Conservation (phyloP, 2,329 filamentous ascomycete genomes). For the Penicillium sp. region DNA sequence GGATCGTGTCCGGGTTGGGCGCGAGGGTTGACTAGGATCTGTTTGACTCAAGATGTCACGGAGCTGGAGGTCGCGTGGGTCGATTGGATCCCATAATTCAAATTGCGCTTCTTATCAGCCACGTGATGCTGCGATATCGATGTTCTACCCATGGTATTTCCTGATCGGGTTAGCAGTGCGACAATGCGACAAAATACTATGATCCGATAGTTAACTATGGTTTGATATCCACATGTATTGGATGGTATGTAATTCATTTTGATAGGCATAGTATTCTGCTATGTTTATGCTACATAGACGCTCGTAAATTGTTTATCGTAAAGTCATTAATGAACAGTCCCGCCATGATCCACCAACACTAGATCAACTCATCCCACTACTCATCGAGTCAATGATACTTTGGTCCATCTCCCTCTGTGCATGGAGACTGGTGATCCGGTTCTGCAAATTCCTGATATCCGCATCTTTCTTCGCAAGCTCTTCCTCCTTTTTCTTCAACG, state of each 20-base stretch:
- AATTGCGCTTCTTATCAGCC: slow-evolving; percentile 28
- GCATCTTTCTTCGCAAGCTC: slow-evolving; percentile 62
- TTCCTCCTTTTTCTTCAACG: slow-evolving; percentile 67
- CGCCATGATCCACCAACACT: not conserved
- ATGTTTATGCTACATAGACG: not conserved
- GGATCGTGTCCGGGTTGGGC: not conserved
- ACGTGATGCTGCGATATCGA: slow-evolving; percentile 21
- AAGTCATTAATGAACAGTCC: not conserved
- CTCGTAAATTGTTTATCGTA: not conserved
- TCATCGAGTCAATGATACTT: slow-evolving; percentile 47
- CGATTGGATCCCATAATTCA: slow-evolving; percentile 1
- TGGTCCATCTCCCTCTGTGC: slow-evolving; percentile 60
- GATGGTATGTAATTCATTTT: not conserved
- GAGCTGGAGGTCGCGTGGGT: slow-evolving; percentile 7
- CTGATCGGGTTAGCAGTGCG: not conserved
- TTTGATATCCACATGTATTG: not conserved
- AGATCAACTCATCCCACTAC: slow-evolving; percentile 12
- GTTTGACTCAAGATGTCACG: slow-evolving; percentile 1
- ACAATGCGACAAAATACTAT: not conserved
- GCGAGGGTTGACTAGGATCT: slow-evolving; percentile 4
- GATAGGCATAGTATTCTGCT: no score
- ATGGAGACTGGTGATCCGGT: slow-evolving; percentile 64
- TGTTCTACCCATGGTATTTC: not conserved
- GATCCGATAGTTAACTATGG: not conserved
- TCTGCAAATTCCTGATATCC: slow-evolving; percentile 66